phyloP scores from a whole-genome alignment of 2,329 filamentous ascomycete species.

The Alternaria brassicae region DNA sequence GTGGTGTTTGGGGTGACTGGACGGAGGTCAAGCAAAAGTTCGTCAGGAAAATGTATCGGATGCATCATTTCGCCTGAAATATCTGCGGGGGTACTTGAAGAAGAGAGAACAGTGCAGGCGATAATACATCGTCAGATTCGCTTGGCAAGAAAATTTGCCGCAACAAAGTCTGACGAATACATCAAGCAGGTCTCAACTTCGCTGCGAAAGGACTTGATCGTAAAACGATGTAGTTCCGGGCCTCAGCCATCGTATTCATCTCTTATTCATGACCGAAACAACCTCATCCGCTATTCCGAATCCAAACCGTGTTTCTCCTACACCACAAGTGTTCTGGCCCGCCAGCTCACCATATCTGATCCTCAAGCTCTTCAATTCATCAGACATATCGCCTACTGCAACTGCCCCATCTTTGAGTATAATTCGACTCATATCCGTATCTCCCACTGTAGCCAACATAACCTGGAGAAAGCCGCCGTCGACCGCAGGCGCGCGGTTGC shows the following conservation, averaged over 20 bases:
- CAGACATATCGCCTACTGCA: background rate
- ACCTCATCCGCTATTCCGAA: background rate
- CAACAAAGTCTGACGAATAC: no score
- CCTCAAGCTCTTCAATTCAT: background rate
- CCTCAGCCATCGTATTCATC: no score
- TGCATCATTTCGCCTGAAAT: background rate
- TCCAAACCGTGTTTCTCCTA: background rate
- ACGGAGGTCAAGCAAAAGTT: background rate
- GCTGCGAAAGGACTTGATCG: no score
- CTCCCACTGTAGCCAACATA: background rate
- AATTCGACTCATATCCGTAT: background rate
- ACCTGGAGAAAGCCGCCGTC: background rate
- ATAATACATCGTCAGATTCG: background rate
- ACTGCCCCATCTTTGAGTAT: background rate
- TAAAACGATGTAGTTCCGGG: no score
- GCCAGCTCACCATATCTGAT: background rate
- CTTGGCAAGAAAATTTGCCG: background rate
- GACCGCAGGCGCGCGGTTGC: background rate
- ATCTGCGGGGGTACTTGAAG: background rate
- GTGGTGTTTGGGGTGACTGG: background rate
- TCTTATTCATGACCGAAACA: background rate
- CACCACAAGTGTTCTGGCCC: fast-evolving
- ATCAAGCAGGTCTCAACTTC: no score
- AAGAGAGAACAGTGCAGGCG: background rate
- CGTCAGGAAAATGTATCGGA: background rate